Evolutionary conservation across 805 yeast genomes (phyloP), one percentile per base, ranked within the genome.

Genomic region (Sungouiozyma intestinalis): DNA sequence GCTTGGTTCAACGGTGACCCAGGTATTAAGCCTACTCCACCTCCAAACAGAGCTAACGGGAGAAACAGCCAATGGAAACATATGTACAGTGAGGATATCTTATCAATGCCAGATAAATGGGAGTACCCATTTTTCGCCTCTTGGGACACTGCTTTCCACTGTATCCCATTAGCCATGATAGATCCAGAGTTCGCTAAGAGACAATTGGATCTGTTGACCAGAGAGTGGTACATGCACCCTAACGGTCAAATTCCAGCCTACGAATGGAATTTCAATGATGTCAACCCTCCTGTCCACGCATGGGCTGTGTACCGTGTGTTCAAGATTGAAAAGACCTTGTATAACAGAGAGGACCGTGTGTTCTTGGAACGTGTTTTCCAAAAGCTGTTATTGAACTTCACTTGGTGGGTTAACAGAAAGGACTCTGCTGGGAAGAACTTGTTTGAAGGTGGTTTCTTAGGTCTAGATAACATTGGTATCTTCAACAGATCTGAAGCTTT

Each of bases 211-310:
- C 67, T 87, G 44, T 67, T 87, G 59, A 81, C 94, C 24, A 73
- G 95, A 57, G 97, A 87, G 64, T 87, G 96, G 96, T 87, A 87
- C 59, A 85, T 86, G 94, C 95, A 90, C 59, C 96, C 96, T 37
- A 87, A 87, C 60, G 97, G 97, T n/a, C 96, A 88, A 63, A 77
- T 86, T 49, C 96, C 97, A 0, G 95, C 96, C 13, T 87, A 87
- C 61, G 97, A 87, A 64, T 87, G 97, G 97, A 87, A 88, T 60
- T 87, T 87, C 55, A 70, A 83, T 47, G 97, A 87, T 62, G 94
- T 88, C n/a, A 87, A 87, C 59, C 97, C 97, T 1, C 97, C 97
- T 0, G 97, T 87, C 31, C 96, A 88, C 60, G 96, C 96, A 0
- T 87, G 96, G 96, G 81, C 96, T 1, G 79, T 88, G 13, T 87